Base-by-base conservation (phyloP, 2,329 filamentous ascomycete species). In the Clarireedia monteithiana region DNA sequence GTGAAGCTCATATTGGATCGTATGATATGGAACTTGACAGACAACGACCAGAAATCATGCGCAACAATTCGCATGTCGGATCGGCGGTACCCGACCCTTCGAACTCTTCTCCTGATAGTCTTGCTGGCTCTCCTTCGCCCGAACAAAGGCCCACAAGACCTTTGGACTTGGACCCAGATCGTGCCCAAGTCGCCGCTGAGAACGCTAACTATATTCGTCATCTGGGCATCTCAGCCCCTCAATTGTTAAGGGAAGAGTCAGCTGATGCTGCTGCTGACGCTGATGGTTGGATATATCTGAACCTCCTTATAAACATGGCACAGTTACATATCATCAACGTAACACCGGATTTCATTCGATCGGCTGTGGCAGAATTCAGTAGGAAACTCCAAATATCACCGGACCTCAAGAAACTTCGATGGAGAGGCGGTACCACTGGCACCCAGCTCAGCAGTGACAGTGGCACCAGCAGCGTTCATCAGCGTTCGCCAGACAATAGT, bases 291-390 rank as follows among this genome's bases (percentile, higher is more conserved):
- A 83, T 92, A 0, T 92, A 91, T 63, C 73, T 94, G 6, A 94
- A 94, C 63, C 72, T 95, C 1, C 76, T 95, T 1, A 84, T 85
- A 67, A 91, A 86, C 65, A 80, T 95, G 75, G 89, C 90, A 0
- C 89, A 95, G 70, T 73, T 95, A 17, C 89, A 95, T 64, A 92
- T 91, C 0, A 78, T 94, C 62, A 91, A 90, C 57, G 89, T 95
- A 1, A 91, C 89, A 0, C 78, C 85, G 0, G 83, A 86, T 27
- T 92, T 92, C 64, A 83, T 94, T 40, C 84, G 87, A 57, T 80
- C 81, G 38, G 87, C 90, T 0, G 77, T 95, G 1, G 74, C 76
- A 0, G 82, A 87, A 50, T 80, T 84, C 61, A 92, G 88, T 64
- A 79, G 80, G 20, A 88, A 86, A 63, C 84, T 95, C 51, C 88